Percentiles rank a stretch among this genome's conserved stretches.
These are phyloP conservation scores for Sporothrix brunneoviolacea DNA, from an alignment of 2,329 filamentous ascomycete species.

Conservation along the genomic window DNA sequence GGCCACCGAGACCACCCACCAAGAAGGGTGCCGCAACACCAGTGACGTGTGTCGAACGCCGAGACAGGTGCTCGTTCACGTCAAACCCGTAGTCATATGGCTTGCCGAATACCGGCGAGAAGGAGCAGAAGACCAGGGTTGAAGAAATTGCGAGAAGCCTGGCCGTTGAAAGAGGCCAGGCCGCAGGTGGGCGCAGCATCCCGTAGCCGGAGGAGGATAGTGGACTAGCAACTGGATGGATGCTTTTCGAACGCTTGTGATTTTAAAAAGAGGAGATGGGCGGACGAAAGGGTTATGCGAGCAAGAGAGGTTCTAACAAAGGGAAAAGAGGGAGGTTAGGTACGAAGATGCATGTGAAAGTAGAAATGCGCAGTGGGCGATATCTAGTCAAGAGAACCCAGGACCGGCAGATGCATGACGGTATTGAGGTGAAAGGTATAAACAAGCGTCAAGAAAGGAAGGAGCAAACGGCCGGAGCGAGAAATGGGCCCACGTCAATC, in stretches of 20 bases:
- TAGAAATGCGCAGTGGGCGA: too few species aligned
- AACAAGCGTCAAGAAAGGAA: background rate
- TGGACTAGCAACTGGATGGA: background rate
- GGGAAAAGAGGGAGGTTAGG: too few species aligned
- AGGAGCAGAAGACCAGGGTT: background rate
- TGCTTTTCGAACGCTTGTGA: too few species aligned
- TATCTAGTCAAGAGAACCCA: too few species aligned
- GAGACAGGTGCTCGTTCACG: slow-evolving; percentile 29
- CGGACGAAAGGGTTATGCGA: too few species aligned
- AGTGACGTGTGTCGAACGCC: slow-evolving; percentile 27
- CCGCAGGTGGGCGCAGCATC: background rate
- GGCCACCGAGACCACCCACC: slow-evolving; percentile 35
- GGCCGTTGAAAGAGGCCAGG: background rate
- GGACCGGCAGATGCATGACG: too few species aligned
- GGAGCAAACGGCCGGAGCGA: background rate
- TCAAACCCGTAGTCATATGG: slow-evolving; percentile 49
- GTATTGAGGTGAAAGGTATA: background rate
- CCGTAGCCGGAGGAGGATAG: too few species aligned
- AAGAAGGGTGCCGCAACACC: slow-evolving; percentile 29
- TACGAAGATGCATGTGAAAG: too few species aligned
- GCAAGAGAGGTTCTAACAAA: too few species aligned
- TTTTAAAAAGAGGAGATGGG: too few species aligned
- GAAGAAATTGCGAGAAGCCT: background rate
- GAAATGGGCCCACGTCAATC: background rate
- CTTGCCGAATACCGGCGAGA: slow-evolving; percentile 10